Evolutionary conservation across 202 grass and related monocot genomes (phyloP).

Genomic region (Elaeis oleifera): DNA sequence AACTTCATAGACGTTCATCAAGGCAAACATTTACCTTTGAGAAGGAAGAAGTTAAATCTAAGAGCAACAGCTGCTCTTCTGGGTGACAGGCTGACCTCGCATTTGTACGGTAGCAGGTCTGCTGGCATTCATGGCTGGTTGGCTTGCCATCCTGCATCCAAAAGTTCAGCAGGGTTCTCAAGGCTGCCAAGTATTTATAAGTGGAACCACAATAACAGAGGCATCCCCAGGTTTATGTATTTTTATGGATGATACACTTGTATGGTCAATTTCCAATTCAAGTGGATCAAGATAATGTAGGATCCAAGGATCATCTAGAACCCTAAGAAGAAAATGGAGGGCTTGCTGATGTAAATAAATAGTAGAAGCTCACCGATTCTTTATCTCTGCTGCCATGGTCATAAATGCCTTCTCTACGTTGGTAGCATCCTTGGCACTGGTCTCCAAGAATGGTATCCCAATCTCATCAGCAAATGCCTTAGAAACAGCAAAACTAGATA

Average conservation of each 20-base stretch:
- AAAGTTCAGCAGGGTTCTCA: not conserved
- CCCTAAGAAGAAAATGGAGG: too few relatives aligned
- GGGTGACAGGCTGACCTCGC: slow-evolving; percentile 6
- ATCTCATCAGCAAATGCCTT: slow-evolving; percentile 74
- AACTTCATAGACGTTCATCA: too few relatives aligned
- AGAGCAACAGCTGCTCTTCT: slow-evolving; percentile 12
- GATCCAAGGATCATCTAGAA: too few relatives aligned
- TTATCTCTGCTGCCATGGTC: slow-evolving; percentile 69
- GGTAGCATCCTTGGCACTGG: slow-evolving; percentile 73
- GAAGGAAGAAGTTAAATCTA: not conserved
- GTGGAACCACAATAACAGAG: too few relatives aligned
- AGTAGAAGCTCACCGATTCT: slow-evolving; percentile 34
- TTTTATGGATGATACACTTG: too few relatives aligned
- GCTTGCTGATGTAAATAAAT: too few relatives aligned
- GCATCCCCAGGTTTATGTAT: too few relatives aligned
- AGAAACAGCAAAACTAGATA: not conserved
- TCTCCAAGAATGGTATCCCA: slow-evolving; percentile 73
- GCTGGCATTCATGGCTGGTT: not conserved
- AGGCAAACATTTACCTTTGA: too few relatives aligned
- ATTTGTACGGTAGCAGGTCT: slow-evolving; percentile 6
- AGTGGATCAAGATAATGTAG: too few relatives aligned
- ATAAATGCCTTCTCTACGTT: slow-evolving; percentile 85
- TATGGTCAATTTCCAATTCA: too few relatives aligned
- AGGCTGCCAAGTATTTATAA: too few relatives aligned
- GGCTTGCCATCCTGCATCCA: slow-evolving; percentile 5